Conservation (phyloP, 2,329 filamentous ascomycete genomes). For the Gnomoniopsis sp. region DNA sequence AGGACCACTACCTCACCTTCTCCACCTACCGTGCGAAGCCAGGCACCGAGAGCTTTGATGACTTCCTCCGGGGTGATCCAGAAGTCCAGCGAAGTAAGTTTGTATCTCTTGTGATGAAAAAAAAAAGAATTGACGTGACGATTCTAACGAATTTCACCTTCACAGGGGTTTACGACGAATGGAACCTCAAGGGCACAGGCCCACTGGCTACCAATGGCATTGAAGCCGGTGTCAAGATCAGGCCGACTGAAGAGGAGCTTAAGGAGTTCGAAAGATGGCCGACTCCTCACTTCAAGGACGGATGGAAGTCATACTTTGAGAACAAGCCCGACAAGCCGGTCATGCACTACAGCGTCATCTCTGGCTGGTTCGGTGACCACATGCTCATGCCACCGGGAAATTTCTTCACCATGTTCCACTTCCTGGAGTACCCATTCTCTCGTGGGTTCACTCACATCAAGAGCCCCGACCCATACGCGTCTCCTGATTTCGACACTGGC, state of each 20-base stretch:
- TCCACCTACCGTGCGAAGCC: conserved; percentile 70
- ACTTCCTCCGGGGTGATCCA: conserved; percentile 72
- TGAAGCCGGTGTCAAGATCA: conserved; percentile 75
- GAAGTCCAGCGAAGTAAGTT: conserved; percentile 62
- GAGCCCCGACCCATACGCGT: conserved; percentile 69
- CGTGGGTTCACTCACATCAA: conserved; percentile 69
- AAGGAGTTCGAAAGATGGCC: conserved; percentile 69
- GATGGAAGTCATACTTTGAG: conserved; percentile 81
- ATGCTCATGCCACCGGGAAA: conserved; percentile 69
- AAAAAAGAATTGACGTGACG: no score
- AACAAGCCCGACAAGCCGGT: conserved; percentile 82
- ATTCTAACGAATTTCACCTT: conserved; percentile 1
- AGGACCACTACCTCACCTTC: conserved; percentile 73
- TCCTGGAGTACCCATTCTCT: conserved; percentile 74
- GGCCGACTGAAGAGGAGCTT: conserved; percentile 66
- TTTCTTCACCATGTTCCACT: conserved; percentile 83
- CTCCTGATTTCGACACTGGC: conserved; percentile 74
- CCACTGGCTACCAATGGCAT: conserved; percentile 76
- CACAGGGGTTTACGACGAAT: conserved; percentile 66
- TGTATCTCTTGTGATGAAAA: no score
- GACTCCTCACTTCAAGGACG: conserved; percentile 67
- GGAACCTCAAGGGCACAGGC: conserved; percentile 76
- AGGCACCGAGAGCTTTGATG: conserved; percentile 74
- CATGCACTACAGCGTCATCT: conserved; percentile 79
- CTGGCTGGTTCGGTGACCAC: conserved; percentile 61